Base-by-base conservation (phyloP, 2,329 filamentous ascomycete species). In the Aspergillus caelatus region DNA sequence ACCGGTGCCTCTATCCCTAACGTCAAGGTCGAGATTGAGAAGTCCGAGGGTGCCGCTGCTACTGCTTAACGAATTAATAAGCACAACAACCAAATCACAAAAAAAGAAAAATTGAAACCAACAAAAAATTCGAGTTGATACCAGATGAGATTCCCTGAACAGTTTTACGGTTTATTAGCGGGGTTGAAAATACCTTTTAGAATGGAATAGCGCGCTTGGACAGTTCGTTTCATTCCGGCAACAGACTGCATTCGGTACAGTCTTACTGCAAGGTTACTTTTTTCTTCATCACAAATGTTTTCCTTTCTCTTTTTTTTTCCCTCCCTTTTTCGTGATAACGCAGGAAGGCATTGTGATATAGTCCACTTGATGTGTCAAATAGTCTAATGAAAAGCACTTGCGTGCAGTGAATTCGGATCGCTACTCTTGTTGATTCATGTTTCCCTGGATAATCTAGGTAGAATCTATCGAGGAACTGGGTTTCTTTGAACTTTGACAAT, bases 1-100 rank as follows among this genome's bases (percentile, higher is more conserved):
- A 94, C 91, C 30, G 87, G 84, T 60, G 85, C 88, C 57, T 83
- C 88, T 71, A 84, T 94, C 73, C 88, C 91, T 80, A 65, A 84
- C 73, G 70, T 84, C 75, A 64, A 84, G 76, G 70, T 83, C 75
- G 62, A 84, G 66, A 14, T 81, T 75, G 64, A 81, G 73, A 56
- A 83, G 72, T 46, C 70, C 65, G 69, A 81, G 72, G 73, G 65
- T 52, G 64, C 72, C n/a, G 60, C 73, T 39, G 71, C 71, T 56
- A 65, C 67, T 16, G 32, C 69, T 45, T 73, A 72, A 73, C 48
- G 30, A 46, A 55, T n/a, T 8, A 23, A 34, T 19, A 55, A 61
- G 59, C 48, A 32, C 28, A n/a, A 23, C 28, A 23, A 12, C 11
- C 26, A 59, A 48, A 61, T 19, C 21, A 53, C 16, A 56, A 68